A percentile compares a stretch with the other conserved stretches of the same genome.
phyloP scores from a whole-genome alignment of 1,139 yeast species.

The Saccharomyces pastorianus region DNA sequence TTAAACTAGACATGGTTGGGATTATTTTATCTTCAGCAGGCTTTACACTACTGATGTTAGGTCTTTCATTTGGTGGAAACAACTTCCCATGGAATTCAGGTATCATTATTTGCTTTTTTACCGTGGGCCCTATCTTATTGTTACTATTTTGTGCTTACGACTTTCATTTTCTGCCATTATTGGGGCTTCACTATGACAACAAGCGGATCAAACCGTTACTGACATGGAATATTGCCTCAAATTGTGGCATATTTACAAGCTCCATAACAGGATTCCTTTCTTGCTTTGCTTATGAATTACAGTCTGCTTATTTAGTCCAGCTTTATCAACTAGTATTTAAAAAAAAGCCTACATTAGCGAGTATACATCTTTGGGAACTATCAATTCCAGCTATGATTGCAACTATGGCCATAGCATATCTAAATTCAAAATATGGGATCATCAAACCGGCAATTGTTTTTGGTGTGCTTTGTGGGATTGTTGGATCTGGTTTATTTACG shows the following conservation, averaged over 20 bases:
- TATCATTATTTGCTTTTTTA: slow-evolving; percentile 1
- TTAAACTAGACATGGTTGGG: slow-evolving; percentile 40
- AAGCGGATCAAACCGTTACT: slow-evolving; percentile 1
- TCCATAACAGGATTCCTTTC: background rate
- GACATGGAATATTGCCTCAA: slow-evolving; percentile 4
- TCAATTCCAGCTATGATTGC: slow-evolving; percentile 2
- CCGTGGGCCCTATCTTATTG: slow-evolving; percentile 1
- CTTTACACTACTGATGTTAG: slow-evolving; percentile 29
- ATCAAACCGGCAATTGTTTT: slow-evolving; percentile 4
- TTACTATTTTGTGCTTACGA: slow-evolving; percentile 2
- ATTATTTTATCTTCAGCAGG: slow-evolving; percentile 36
- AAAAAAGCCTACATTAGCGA: slow-evolving; percentile 2
- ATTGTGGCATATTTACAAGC: slow-evolving; percentile 3
- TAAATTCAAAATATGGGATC: slow-evolving; percentile 1
- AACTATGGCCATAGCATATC: slow-evolving; percentile 1
- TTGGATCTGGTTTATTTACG: slow-evolving; percentile 48
- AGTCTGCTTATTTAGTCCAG: slow-evolving; percentile 3
- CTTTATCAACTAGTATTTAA: slow-evolving; percentile 3
- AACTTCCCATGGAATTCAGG: slow-evolving; percentile 3
- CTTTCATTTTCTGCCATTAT: background rate
- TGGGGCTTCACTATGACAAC: background rate
- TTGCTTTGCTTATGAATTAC: slow-evolving; percentile 3
- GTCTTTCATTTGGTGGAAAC: slow-evolving; percentile 4
- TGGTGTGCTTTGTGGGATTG: slow-evolving; percentile 38
- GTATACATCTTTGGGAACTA: slow-evolving; percentile 3